A percentile compares a stretch with the other conserved stretches of the same genome.
These are phyloP conservation scores for Penicillium mononematosum DNA, from an alignment of 495 filamentous ascomycete genomes.

Conservation along the genomic window DNA sequence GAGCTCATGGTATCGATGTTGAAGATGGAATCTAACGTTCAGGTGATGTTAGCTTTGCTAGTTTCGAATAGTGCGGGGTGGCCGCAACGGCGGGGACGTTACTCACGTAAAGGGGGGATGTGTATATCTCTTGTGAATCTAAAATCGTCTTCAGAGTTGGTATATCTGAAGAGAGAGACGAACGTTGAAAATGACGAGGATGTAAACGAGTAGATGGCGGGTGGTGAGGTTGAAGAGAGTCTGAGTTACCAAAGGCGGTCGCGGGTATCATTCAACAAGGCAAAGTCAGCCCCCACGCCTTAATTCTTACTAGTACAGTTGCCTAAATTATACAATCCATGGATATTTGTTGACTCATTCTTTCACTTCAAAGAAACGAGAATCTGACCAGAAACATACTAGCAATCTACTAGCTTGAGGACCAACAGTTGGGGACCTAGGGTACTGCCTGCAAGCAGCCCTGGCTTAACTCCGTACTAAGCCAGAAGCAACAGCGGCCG, in stretches of 20 bases:
- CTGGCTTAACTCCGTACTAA: background rate
- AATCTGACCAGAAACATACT: background rate
- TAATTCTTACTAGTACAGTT: background rate
- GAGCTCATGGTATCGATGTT: slow-evolving; percentile 4
- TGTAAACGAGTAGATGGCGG: background rate
- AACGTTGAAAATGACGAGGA: background rate
- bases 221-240: background rate
- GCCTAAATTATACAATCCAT: background rate
- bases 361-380: background rate
- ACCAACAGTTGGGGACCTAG: background rate
- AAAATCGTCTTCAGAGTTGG: background rate
- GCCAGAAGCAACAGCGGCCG: background rate
- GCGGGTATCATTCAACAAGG: background rate
- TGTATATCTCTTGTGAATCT: background rate
- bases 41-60: background rate
- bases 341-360: background rate
- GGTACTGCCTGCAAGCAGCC: background rate
- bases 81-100: background rate
- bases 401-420: background rate
- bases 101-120: background rate
- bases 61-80: slow-evolving; percentile 1
- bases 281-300: background rate
- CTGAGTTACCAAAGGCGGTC: slow-evolving; percentile 1
- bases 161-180: background rate
- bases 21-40: background rate